Conservation (phyloP, 2,329 filamentous ascomycete species). For the Colletotrichum melonis region DNA sequence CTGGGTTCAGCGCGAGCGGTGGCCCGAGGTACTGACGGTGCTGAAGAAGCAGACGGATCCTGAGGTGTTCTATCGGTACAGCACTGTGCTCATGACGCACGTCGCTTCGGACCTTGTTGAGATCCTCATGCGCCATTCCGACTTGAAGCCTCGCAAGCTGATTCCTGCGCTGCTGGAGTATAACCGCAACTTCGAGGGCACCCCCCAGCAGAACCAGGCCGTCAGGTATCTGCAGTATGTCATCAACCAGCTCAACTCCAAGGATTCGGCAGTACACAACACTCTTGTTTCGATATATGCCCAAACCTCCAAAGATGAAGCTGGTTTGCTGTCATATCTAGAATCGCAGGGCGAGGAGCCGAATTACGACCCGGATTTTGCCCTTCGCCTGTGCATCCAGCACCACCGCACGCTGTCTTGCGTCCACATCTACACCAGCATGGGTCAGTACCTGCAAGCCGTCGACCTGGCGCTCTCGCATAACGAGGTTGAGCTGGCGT, state of each 20-base stretch:
- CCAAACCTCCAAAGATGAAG: slow-evolving; percentile 84
- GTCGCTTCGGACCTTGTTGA: slow-evolving; percentile 89
- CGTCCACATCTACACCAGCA: slow-evolving; percentile 96
- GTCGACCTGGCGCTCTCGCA: slow-evolving; percentile 93
- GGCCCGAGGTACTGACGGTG: slow-evolving; percentile 87
- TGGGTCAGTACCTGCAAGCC: slow-evolving; percentile 93
- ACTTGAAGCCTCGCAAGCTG: slow-evolving; percentile 85
- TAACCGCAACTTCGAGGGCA: slow-evolving; percentile 79
- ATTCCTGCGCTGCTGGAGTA: slow-evolving; percentile 96
- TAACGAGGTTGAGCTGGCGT: slow-evolving; percentile 88
- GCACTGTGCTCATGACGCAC: slow-evolving; percentile 95
- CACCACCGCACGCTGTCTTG: slow-evolving; percentile 93
- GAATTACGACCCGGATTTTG: slow-evolving; percentile 94
- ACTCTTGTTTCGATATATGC: slow-evolving; percentile 97
- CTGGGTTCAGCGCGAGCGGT: slow-evolving; percentile 96
- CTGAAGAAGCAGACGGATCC: slow-evolving; percentile 93
- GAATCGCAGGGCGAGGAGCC: slow-evolving; percentile 90
- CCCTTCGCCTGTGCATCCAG: slow-evolving; percentile 93
- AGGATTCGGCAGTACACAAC: slow-evolving; percentile 92
- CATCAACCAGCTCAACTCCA: slow-evolving; percentile 85
- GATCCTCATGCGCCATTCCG: slow-evolving; percentile 90
- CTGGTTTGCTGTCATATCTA: slow-evolving; percentile 86
- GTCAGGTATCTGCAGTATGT: slow-evolving; percentile 93
- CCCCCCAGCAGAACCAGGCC: slow-evolving; percentile 85
- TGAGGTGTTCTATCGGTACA: slow-evolving; percentile 96